Conservation (phyloP, 2,329 filamentous ascomycete genomes). For the Pseudofabraea citricarpa region DNA sequence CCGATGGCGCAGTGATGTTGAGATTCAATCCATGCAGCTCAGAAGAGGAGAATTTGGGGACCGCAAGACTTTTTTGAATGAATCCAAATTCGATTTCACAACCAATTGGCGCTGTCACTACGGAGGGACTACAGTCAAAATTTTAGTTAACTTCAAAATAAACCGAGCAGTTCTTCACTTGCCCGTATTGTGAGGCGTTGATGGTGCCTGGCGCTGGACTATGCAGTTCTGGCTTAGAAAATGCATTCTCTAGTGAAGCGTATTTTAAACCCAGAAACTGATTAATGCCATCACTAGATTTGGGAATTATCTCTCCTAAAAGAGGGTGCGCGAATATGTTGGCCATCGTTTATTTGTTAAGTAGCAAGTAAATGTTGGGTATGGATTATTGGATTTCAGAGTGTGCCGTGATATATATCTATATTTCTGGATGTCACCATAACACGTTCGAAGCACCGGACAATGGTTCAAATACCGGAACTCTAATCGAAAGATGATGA, state of each 20-base stretch:
- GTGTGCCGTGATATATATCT: too few species aligned
- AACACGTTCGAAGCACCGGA: too few species aligned
- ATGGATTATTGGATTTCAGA: too few species aligned
- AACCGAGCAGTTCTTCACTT: not conserved
- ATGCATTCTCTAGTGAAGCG: not conserved
- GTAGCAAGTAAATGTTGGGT: too few species aligned
- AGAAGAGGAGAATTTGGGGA: slow-evolving; percentile 33
- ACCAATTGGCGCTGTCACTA: not conserved
- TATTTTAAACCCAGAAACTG: not conserved
- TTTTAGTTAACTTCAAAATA: not conserved
- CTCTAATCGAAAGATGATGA: too few species aligned
- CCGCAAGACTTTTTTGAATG: slow-evolving; percentile 40
- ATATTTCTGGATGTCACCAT: too few species aligned
- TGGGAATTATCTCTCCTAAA: too few species aligned
- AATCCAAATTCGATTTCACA: slow-evolving; percentile 37
- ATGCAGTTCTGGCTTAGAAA: not conserved
- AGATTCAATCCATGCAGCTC: slow-evolving; percentile 46
- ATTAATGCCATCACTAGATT: too few species aligned
- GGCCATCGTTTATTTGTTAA: too few species aligned
- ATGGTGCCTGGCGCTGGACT: too few species aligned
- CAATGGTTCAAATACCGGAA: too few species aligned
- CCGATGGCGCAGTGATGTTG: slow-evolving; percentile 41
- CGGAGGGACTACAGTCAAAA: not conserved
- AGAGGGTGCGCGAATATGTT: too few species aligned
- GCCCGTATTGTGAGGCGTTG: not conserved